Conservation (phyloP, 2,329 filamentous ascomycete genomes). For the Alternaria atra region DNA sequence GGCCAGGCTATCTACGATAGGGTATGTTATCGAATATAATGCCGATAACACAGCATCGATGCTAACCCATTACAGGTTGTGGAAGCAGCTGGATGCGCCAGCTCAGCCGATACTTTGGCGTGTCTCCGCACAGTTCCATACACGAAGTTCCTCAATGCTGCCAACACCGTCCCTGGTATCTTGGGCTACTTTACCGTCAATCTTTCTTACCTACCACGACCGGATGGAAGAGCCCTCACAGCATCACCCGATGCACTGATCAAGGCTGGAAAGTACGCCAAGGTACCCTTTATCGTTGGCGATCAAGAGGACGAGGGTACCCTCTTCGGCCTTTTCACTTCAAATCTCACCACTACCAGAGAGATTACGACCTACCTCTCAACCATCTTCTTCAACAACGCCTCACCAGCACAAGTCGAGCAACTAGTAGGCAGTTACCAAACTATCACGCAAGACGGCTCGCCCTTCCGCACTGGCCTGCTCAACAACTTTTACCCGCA, state of each 20-base stretch:
- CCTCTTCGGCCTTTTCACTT: conserved; percentile 74
- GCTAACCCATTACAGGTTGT: conserved; percentile 63
- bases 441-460: conserved; percentile 65
- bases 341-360: conserved; percentile 70
- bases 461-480: conserved; percentile 74
- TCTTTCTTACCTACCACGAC: conserved; percentile 77
- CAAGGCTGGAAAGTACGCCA: conserved; percentile 62
- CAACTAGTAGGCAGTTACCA: conserved; percentile 71
- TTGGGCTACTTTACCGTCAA: conserved; percentile 74
- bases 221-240: conserved; percentile 70
- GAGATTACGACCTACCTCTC: conserved; percentile 70
- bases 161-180: conserved; percentile 74
- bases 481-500: conserved; percentile 79
- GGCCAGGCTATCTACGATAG: conserved; percentile 66
- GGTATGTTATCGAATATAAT: conserved; percentile 39
- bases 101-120: conserved; percentile 54
- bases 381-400: conserved; percentile 67
- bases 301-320: conserved; percentile 85
- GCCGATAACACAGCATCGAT: conserved; percentile 53
- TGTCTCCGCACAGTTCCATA: conserved; percentile 61
- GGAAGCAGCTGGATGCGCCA: conserved; percentile 56
- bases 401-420: conserved; percentile 61
- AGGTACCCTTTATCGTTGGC: conserved; percentile 72
- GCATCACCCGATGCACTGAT: conserved; percentile 70
- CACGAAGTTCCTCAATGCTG: conserved; percentile 65